Conservation (phyloP, 1,284 basidiomycete genomes). For the Cystobasidium sp. region DNA sequence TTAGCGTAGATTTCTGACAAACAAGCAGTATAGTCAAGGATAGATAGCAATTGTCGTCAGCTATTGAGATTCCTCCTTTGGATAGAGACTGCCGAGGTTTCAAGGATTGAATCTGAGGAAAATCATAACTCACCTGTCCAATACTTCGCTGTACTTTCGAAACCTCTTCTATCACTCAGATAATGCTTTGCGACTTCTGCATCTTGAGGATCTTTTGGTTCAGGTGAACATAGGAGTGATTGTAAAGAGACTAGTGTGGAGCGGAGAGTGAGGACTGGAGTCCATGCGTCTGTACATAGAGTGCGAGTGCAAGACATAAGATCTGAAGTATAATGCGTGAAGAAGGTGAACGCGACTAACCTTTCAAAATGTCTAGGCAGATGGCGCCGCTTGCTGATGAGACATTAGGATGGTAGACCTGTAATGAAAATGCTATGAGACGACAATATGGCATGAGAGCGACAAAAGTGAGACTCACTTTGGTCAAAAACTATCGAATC, state of each 20-base stretch:
- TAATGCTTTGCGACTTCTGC: slow-evolving; percentile 97
- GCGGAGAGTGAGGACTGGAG: slow-evolving; percentile 90
- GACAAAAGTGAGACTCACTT: slow-evolving; percentile 23
- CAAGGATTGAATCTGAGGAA: too few relatives aligned
- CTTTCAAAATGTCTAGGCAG: slow-evolving; percentile 65
- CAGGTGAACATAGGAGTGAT: slow-evolving; percentile 91
- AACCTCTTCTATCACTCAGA: slow-evolving; percentile 80
- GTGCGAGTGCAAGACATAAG: neutral
- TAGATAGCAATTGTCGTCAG: neutral
- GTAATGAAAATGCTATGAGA: slow-evolving; percentile 53
- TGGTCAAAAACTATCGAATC: slow-evolving; percentile 51
- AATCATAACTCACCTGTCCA: slow-evolving; percentile 80
- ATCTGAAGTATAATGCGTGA: neutral
- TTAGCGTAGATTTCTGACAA: slow-evolving; percentile 70
- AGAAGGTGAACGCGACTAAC: neutral
- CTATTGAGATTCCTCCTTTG: neutral
- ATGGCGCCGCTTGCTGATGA: slow-evolving; percentile 92
- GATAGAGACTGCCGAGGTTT: slow-evolving; percentile 36
- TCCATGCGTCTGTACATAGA: slow-evolving; percentile 69
- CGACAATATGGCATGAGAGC: neutral
- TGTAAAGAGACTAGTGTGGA: slow-evolving; percentile 96
- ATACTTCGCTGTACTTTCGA: slow-evolving; percentile 89
- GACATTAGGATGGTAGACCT: slow-evolving; percentile 97
- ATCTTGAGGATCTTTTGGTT: slow-evolving; percentile 96
- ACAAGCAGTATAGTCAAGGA: neutral